Evolutionary conservation across 805 yeast species (phyloP).

Genomic region (Cyberlindnera meyerae): DNA sequence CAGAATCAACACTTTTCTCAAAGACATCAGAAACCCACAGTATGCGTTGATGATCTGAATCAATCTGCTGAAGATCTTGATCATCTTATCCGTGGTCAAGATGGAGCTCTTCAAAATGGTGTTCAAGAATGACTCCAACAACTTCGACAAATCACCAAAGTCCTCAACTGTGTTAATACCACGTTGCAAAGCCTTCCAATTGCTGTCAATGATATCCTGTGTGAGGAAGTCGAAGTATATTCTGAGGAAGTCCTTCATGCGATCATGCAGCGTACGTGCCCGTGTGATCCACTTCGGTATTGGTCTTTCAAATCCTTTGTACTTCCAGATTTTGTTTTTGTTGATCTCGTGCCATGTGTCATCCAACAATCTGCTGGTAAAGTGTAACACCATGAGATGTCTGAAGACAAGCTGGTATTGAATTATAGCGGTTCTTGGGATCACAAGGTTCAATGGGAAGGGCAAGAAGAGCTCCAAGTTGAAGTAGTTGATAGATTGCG

Average conservation of each 20-base stretch:
- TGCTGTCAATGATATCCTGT: constrained; percentile 53
- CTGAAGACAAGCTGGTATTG: constrained; percentile 81
- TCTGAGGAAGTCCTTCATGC: constrained; percentile 47
- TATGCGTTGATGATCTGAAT: constrained; percentile 44
- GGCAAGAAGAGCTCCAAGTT: constrained; percentile 64
- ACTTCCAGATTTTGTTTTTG: constrained; percentile 63
- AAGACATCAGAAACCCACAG: constrained; percentile 44
- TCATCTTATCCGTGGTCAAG: constrained; percentile 52
- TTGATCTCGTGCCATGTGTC: constrained; percentile 69
- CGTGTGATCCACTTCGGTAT: constrained; percentile 50
- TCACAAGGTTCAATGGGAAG: constrained; percentile 77
- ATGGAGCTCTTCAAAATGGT: constrained; percentile 62
- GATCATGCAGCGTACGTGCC: constrained; percentile 49
- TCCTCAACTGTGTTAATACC: constrained; percentile 28
- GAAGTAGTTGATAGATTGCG: constrained; percentile 45
- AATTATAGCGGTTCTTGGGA: constrained; percentile 62
- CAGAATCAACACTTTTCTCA: constrained; percentile 49
- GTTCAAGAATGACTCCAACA: constrained; percentile 54
- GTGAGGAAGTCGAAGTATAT: constrained; percentile 53
- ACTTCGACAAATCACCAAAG: constrained; percentile 40
- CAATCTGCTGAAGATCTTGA: constrained; percentile 41
- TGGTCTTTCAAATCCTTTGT: constrained; percentile 36
- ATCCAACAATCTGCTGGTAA: constrained; percentile 54
- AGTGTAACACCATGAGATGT: constrained; percentile 58
- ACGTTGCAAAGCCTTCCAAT: constrained; percentile 39